Evolutionary conservation across 2,329 filamentous ascomycete genomes (phyloP).

Genomic region (Golovinomyces cichoracearum): DNA sequence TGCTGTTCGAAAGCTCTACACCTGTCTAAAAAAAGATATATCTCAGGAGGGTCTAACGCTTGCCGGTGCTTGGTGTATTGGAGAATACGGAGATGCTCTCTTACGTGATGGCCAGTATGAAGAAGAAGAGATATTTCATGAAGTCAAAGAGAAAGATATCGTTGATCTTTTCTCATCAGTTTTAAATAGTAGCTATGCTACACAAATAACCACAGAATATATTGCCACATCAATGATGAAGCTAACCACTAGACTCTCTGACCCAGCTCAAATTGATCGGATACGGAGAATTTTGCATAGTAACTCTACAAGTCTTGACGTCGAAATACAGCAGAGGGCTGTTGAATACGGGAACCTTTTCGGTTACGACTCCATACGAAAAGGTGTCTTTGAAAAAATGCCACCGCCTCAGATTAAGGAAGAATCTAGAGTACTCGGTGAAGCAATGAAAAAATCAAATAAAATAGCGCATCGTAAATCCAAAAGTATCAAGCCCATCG

Average conservation of each 20-base stretch:
- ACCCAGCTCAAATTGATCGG: conserved; percentile 64
- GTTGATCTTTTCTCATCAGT: conserved; percentile 83
- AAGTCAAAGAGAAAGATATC: conserved; percentile 67
- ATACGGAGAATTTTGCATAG: conserved; percentile 51
- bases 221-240: conserved; percentile 91
- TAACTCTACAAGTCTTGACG: conserved; percentile 66
- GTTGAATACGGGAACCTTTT: conserved; percentile 96
- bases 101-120: conserved; percentile 75
- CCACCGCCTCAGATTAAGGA: conserved; percentile 90
- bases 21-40: conserved; percentile 78
- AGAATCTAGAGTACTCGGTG: conserved; percentile 70
- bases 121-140: conserved; percentile 62
- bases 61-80: conserved; percentile 89
- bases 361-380: conserved; percentile 59
- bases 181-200: conserved; percentile 80
- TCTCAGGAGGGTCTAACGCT: conserved; percentile 89
- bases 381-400: conserved; percentile 91
- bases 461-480: conserved; percentile 47
- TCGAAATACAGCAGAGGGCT: conserved; percentile 86
- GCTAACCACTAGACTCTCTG: conserved; percentile 63
- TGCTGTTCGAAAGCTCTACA: conserved; percentile 81
- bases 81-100: conserved; percentile 84
- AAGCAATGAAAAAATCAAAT: conserved; percentile 43
- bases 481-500: conserved; percentile 56
- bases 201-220: conserved; percentile 77